Base-by-base conservation (phyloP, 1,139 yeast species). In the Yamadazyma songkhlaensis region DNA sequence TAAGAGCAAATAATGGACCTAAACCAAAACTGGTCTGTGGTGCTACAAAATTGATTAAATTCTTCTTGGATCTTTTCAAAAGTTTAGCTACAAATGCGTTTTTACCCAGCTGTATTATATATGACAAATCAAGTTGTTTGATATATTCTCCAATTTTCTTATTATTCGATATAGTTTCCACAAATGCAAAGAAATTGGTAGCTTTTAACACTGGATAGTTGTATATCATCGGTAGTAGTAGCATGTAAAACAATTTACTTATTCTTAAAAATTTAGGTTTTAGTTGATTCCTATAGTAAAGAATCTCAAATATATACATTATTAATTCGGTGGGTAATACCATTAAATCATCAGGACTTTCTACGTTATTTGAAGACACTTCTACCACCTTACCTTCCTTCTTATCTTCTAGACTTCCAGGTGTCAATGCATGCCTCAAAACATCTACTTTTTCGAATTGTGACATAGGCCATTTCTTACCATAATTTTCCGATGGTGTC, bases 11-110 rank as follows among this genome's bases (percentile, higher is more conserved):
- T 48, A 90, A 63, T 0, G 97, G 97, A 1, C 95, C 87, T 41
- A 83, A 74, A 0, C 97, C 97, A 66, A 92, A 90, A 63, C 95
- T 85, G 25, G 97, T 84, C 54, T 90, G 97, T 1, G 97, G 96
- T 0, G 97, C 97, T 6, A 85, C 77, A 53, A 92, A 89, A 9
- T 70, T 66, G 46, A 79, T 73, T 36, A 92, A 62, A 34, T 72
- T 72, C 17, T 71, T 59, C 9, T 88, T 74, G 40, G 96, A 85
- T 32, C 96, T 68, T 51, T 95, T 77, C 40, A 92, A 63, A 5
- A 92, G 56, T 47, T 85, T 83, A 1, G 97, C 87, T 14, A 92
- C 90, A 57, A 73, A 84, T 1, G 97, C 92, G 60, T 89, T 92
- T 54, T 86, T 89, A n/a, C 97, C 97, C 31, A 88, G 75, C 58